A percentile compares a stretch with the other conserved stretches of the same genome.
phyloP scores from a whole-genome alignment of 768 basidiomycete genomes.

The Suillus tomentosus region DNA sequence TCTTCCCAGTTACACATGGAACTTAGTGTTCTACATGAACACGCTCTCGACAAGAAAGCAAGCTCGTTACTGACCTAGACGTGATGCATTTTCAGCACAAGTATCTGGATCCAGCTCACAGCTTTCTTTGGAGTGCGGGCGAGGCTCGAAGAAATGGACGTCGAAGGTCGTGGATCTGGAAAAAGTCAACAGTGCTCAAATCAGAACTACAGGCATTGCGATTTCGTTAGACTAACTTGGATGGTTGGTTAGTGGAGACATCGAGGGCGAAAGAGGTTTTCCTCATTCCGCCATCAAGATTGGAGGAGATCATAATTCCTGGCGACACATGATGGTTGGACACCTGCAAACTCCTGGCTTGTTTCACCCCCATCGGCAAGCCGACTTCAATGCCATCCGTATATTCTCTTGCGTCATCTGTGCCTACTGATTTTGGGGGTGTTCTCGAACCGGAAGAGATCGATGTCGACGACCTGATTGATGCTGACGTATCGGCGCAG shows the following conservation, averaged over 20 bases:
- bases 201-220: conserved; percentile 74
- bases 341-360: conserved; percentile 28
- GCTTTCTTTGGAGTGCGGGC: no score
- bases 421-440: background rate
- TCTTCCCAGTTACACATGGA: conserved; percentile 65
- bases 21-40: conserved; percentile 62
- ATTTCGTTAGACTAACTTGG: conserved; percentile 65
- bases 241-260: conserved; percentile 62
- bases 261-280: conserved; percentile 71
- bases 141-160: conserved; percentile 49
- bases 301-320: no score
- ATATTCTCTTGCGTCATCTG: background rate
- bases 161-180: conserved; percentile 60
- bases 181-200: conserved; percentile 68
- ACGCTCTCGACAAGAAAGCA: conserved; percentile 64
- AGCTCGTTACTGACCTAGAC: conserved; percentile 77
- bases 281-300: no score
- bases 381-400: conserved; percentile 5
- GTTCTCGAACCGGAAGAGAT: conserved; percentile 4
- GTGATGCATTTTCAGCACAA: conserved; percentile 58
- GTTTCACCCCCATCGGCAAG: conserved; percentile 8
- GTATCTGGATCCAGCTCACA: conserved; percentile 61
- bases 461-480: conserved; percentile 14
- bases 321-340: no score
- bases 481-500: conserved; percentile 19